Evolutionary conservation across 73 alveolate genomes (phyloP).

Genomic region (Symbiodinium pilosum): DNA sequence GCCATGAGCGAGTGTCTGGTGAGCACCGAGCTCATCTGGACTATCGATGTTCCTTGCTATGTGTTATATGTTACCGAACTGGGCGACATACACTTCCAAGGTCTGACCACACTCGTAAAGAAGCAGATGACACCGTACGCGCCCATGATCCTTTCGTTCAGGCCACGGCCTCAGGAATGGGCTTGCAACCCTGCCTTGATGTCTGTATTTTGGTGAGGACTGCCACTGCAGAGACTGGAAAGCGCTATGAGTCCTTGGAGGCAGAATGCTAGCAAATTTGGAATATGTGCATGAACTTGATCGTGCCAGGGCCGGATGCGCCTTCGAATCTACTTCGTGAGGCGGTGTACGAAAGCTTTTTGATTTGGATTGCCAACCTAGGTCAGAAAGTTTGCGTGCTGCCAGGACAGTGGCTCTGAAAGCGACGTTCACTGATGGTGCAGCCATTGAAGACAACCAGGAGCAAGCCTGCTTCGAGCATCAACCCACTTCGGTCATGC

Average conservation of each 20-base stretch:
- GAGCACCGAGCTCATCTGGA: not conserved
- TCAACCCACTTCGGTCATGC: too few relatives aligned
- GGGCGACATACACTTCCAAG: not conserved
- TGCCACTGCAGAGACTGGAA: constrained; percentile 87
- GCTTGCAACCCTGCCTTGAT: too few relatives aligned
- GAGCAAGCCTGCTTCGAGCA: not conserved
- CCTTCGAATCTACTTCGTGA: constrained; percentile 30
- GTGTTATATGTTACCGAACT: too few relatives aligned
- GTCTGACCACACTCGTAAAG: constrained; percentile 70
- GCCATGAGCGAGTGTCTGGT: constrained; percentile 89
- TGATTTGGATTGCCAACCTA: not conserved
- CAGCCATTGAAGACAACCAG: constrained; percentile 81
- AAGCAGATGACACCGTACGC: constrained; percentile 86
- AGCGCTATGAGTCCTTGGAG: constrained; percentile 56
- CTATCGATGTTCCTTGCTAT: too few relatives aligned
- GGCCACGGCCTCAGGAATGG: not conserved
- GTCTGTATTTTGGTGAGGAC: not conserved
- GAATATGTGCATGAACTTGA: not conserved
- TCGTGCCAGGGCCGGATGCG: constrained; percentile 61
- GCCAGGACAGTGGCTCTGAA: constrained; percentile 74
- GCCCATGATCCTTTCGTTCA: constrained; percentile 61
- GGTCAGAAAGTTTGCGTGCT: not conserved
- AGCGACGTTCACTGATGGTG: constrained; percentile 75
- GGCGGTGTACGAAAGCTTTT: too few relatives aligned
- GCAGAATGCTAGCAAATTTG: not conserved